Percentiles rank a stretch among this genome's conserved stretches.
These are phyloP conservation scores for Tulasnella sp. DNA, from an alignment of 768 basidiomycete species.

Conservation along the genomic window DNA sequence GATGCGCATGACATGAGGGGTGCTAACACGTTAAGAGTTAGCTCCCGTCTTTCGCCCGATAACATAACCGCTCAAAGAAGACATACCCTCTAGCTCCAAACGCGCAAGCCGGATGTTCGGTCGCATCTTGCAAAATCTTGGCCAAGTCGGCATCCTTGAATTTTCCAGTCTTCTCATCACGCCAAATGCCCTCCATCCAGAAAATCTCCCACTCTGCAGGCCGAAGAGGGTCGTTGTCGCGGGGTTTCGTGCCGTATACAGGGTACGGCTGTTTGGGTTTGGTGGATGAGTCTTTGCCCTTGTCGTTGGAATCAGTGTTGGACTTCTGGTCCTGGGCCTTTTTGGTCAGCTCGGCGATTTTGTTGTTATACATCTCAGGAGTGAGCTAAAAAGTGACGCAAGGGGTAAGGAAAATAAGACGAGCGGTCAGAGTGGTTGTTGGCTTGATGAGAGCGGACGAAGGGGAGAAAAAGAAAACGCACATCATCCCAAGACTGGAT, in stretches of 20 bases:
- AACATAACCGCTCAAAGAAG: not conserved
- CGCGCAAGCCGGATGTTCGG: constrained; percentile 18
- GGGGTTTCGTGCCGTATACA: not conserved
- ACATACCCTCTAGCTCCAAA: constrained; percentile 20
- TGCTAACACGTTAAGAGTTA: not conserved
- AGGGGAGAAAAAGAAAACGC: not conserved
- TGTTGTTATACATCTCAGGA: not conserved
- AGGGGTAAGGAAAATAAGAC: not conserved
- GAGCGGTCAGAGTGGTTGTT: not conserved
- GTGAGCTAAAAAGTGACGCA: constrained; percentile 1
- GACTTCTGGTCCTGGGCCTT: not conserved
- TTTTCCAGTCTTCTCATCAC: not conserved
- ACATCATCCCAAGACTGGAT: constrained; percentile 17
- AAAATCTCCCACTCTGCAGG: not conserved
- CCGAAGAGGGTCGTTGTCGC: too few relatives aligned
- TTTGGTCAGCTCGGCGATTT: not conserved
- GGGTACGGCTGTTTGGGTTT: not conserved
- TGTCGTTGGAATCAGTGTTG: not conserved
- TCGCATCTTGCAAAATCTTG: constrained; percentile 20
- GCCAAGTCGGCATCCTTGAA: constrained; percentile 21
- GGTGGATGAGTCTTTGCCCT: not conserved
- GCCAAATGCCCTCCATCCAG: not conserved
- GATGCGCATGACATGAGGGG: constrained; percentile 22
- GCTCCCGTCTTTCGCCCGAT: not conserved
- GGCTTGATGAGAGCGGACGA: not conserved